phyloP scores from a whole-genome alignment of 164 flowering plant species.

The Magnolia kwangsiensis region DNA sequence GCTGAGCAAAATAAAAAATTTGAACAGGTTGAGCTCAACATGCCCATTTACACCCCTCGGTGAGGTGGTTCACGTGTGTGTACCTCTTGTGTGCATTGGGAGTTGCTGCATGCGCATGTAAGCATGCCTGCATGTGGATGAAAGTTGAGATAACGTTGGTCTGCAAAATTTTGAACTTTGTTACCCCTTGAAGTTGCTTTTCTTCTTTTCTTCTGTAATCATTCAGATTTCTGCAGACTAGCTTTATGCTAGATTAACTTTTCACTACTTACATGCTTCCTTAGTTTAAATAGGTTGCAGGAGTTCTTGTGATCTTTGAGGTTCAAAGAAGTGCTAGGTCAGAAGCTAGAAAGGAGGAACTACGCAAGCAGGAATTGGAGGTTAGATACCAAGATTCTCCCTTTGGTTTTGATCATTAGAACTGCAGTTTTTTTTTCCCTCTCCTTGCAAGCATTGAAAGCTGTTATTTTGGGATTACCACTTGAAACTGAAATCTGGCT shows the following conservation, averaged over 20 bases:
- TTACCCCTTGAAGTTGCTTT: background rate
- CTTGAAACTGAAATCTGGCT: background rate
- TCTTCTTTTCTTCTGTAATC: background rate
- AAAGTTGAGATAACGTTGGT: background rate
- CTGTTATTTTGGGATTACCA: background rate
- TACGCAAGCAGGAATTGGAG: slow-evolving; percentile 59
- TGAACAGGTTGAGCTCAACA: background rate
- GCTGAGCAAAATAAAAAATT: background rate
- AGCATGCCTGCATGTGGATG: background rate
- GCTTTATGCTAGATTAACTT: background rate
- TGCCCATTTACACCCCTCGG: background rate
- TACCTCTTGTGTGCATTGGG: background rate
- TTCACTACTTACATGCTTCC: background rate
- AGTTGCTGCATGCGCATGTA: background rate
- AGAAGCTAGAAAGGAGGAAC: slow-evolving; percentile 83
- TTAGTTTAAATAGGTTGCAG: slow-evolving; percentile 58
- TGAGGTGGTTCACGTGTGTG: background rate
- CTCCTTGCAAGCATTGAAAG: background rate
- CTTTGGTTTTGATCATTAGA: background rate
- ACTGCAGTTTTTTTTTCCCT: background rate
- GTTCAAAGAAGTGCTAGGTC: slow-evolving; percentile 74
- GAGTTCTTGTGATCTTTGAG: slow-evolving; percentile 66
- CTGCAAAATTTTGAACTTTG: background rate
- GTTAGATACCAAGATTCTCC: slow-evolving; percentile 24
- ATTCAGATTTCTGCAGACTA: background rate